Percentiles rank a stretch among this genome's conserved stretches.
Conservation (phyloP, 2,329 filamentous ascomycete species). For the Beauveria caledonica region DNA sequence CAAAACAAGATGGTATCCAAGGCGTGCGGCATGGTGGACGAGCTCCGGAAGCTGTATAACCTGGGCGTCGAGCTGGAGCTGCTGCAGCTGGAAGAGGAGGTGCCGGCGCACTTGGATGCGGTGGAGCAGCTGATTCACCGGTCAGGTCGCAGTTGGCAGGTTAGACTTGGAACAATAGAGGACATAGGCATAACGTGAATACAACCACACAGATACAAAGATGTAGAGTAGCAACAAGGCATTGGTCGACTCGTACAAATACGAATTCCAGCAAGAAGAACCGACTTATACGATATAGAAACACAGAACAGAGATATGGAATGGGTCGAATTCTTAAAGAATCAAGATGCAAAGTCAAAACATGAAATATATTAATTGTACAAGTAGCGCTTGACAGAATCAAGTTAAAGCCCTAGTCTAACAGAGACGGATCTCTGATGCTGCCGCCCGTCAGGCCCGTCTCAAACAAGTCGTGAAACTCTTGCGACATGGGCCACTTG, state of each 20-base stretch:
- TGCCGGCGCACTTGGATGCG: neutral
- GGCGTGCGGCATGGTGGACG: slow-evolving; percentile 1
- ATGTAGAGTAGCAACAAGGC: no score
- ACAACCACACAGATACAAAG: neutral
- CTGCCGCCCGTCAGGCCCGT: neutral
- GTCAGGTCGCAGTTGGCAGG: neutral
- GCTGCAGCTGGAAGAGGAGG: neutral
- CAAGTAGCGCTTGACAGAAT: no score
- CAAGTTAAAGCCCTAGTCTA: neutral
- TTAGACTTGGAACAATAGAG: neutral
- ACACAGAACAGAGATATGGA: no score
- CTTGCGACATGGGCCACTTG: slow-evolving; percentile 2
- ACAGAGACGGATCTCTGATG: neutral
- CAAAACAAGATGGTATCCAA: neutral
- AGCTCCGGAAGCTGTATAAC: neutral
- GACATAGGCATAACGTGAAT: no score
- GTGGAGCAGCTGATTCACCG: neutral
- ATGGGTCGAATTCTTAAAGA: no score
- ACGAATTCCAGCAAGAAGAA: no score
- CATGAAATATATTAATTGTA: neutral
- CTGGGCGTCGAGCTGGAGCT: neutral
- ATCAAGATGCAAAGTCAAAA: no score
- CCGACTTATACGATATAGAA: no score
- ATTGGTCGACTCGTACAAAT: no score
- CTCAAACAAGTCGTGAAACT: slow-evolving; percentile 8